Base-by-base conservation (phyloP, 345 rosid species). In the Reutealis trisperma region DNA sequence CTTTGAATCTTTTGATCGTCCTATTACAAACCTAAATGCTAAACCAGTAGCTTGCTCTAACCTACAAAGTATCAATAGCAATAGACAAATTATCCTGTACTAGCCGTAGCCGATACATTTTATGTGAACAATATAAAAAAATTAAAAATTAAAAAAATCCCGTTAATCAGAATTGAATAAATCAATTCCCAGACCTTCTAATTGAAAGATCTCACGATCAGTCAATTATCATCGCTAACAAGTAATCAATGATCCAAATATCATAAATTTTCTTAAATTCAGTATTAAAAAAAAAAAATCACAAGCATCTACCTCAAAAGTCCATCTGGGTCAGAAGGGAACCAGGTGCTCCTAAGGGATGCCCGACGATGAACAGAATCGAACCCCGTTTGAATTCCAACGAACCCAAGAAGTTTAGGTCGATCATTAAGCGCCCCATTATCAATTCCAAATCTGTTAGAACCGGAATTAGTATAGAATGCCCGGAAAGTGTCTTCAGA, bases 11-110 rank as follows among this genome's bases (percentile, higher is more conserved):
- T 88, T 93, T 4, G 97, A 83, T 74, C 84, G 77, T 74, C 97
- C 98, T 76, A 90, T 91, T 6, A 93, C 92, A 57, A 91, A 93
- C 75, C 97, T 89, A 80, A 88, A 91, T 58, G 93, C 91, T 70
- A 93, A 82, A 67, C 94, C 97, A 30, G 98, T 93, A 52, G 97
- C 92, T 78, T 93, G 94, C 87, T 93, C 98, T 87, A 93, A 83
- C 82, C 97, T 93, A 67, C 55, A 61, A 47, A 44, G 59, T 34
- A 37, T 37, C 16, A 63, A 59, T 6, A 18, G 9, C 8, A 75
- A 34, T 10, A 34, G 12, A 63, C 13, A 68, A 68, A 49, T 47
- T 27, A 49, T 5, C 37, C 16, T 25, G 21, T 15, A 15, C 15
- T 25, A 16, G 55, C 3, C 4, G 41, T 37, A 22, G 55, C 71